A percentile compares a stretch with the other conserved stretches of the same genome.
phyloP scores from a whole-genome alignment of 495 filamentous ascomycete species.

The Aspergillus sparsus region DNA sequence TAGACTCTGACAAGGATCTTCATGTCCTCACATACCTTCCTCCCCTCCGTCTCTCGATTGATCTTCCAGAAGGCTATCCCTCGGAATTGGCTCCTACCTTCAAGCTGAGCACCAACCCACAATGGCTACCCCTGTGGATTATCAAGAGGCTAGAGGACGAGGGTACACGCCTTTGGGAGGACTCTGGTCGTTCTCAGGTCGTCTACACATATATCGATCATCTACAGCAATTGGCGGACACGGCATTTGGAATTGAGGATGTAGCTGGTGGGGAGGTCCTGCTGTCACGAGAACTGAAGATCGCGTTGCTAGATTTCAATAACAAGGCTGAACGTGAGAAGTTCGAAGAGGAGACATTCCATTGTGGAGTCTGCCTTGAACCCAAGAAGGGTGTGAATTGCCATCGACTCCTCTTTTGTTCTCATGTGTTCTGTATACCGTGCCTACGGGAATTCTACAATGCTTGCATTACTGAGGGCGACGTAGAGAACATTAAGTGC shows the following conservation, averaged over 20 bases:
- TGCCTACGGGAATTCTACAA: constrained; percentile 92
- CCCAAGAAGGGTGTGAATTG: constrained; percentile 87
- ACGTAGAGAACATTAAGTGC: constrained; percentile 75
- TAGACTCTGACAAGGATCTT: constrained; percentile 45
- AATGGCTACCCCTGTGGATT: constrained; percentile 67
- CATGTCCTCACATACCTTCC: constrained; percentile 76
- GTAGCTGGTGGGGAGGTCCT: constrained; percentile 44
- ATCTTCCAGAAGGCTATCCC: constrained; percentile 77
- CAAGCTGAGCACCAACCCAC: constrained; percentile 61
- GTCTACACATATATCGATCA: constrained; percentile 86
- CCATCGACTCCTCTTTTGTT: constrained; percentile 75
- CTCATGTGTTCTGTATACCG: constrained; percentile 83
- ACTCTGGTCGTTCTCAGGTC: constrained; percentile 72
- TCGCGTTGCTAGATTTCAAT: constrained; percentile 77
- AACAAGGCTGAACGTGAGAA: constrained; percentile 66
- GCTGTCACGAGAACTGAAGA: constrained; percentile 59
- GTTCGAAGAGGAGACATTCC: constrained; percentile 83
- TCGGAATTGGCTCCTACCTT: constrained; percentile 63
- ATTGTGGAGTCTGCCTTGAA: constrained; percentile 89
- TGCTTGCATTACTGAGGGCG: constrained; percentile 80
- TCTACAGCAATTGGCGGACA: constrained; percentile 76
- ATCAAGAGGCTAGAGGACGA: constrained; percentile 62
- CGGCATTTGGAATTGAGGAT: constrained; percentile 70
- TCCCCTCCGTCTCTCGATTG: constrained; percentile 65
- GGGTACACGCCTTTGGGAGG: constrained; percentile 72